Conservation (phyloP, 2,329 filamentous ascomycete species). For the Clarireedia paspali region DNA sequence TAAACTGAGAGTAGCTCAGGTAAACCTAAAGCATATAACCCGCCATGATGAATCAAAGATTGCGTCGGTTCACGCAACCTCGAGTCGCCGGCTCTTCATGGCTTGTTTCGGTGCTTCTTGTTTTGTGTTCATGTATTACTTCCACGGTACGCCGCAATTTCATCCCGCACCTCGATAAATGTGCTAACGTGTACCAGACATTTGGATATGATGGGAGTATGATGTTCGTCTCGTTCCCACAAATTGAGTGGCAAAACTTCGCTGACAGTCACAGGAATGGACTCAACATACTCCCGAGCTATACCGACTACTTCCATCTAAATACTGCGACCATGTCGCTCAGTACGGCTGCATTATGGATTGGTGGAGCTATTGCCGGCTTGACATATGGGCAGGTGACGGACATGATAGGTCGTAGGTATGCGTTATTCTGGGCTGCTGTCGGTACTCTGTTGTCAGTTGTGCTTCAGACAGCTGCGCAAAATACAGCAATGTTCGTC, state of each 20-base stretch:
- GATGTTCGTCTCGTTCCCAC: constrained; percentile 10
- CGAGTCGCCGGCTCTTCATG: constrained; percentile 7
- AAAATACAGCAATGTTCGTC: constrained; percentile 22
- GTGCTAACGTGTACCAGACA: constrained; percentile 12
- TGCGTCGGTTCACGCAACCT: neutral
- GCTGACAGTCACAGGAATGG: constrained; percentile 32
- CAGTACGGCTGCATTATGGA: constrained; percentile 47
- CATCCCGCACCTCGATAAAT: neutral
- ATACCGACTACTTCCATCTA: constrained; percentile 47
- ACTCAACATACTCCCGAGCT: constrained; percentile 49
- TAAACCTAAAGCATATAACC: no score
- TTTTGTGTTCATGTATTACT: constrained; percentile 16
- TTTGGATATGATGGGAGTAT: constrained; percentile 19
- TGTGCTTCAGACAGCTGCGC: constrained; percentile 18
- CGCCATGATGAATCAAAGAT: neutral
- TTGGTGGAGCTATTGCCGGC: constrained; percentile 40
- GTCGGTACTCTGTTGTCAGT: constrained; percentile 15
- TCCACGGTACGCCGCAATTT: constrained; percentile 6
- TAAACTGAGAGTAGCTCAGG: no score
- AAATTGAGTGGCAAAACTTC: neutral
- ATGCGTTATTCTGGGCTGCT: constrained; percentile 15
- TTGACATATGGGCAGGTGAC: constrained; percentile 33
- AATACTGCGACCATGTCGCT: constrained; percentile 43
- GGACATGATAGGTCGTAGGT: constrained; percentile 31
- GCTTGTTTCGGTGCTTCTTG: constrained; percentile 6